Evolutionary conservation across 768 basidiomycete genomes (phyloP), one percentile per base, ranked within the genome.

Genomic region (Leccinum arenicola): DNA sequence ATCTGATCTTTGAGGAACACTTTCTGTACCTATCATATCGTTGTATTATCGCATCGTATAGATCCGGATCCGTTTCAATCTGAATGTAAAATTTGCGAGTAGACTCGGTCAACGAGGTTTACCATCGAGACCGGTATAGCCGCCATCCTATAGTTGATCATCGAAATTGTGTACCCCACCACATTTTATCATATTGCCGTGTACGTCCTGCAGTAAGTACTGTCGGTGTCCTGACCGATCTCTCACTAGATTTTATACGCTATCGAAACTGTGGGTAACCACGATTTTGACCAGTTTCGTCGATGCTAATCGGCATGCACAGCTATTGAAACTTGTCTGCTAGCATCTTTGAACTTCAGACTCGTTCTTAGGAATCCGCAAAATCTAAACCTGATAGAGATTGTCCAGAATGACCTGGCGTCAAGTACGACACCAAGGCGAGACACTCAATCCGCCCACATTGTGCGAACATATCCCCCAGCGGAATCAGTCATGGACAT

Each of bases 281-380:
- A 35, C 6, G 9, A n/a, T 15, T 29, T 21, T 10, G 2, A 31
- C 4, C 6, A 9, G 8, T 33, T 6, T 23, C 35, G 17, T 23
- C 7, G 1, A 27, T n/a, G 10, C 55, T 57, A 6, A 63, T 6
- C 5, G 4, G 33, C 31, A 38, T 7, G 7, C 23, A 25, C 17
- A 66, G 61, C 5, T 63, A 66, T 33, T 52, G 56, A 56, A 66
- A 63, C 27, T 56, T 56, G 52, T 43, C 4, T 35, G 33, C 33
- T 35, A 5, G 33, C 59, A n/a, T 36, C 58, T 1, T 19, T 66
- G 48, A 66, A 66, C 19, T 49, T 55, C 21, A 29, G 54, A 21
- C 45, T 55, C 4, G 19, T 55, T 23, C 45, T 55, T 17, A 33
- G 54, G 21, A 23, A 3, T 14, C 47, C 17, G 21, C 6, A 2